Conservation (phyloP, 495 filamentous ascomycete species). For the Friedmanniomyces simplex region DNA sequence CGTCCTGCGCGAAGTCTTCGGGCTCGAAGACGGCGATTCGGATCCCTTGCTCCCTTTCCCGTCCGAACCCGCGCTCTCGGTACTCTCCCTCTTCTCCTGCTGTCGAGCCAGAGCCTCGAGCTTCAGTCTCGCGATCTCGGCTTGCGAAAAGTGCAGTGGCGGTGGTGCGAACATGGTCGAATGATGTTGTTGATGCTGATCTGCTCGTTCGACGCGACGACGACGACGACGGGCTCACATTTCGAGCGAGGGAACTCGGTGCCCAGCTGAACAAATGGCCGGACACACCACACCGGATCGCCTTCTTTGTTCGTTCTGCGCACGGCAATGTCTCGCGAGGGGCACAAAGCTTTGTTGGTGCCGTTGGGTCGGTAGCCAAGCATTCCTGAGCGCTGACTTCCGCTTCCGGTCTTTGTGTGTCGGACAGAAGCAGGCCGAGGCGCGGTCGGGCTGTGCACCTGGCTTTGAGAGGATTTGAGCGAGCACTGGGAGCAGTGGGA, state of each 20-base stretch:
- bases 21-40: not conserved
- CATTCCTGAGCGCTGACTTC: constrained; percentile 3
- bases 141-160: constrained; percentile 12
- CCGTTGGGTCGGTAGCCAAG: constrained; percentile 2
- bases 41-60: not conserved
- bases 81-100: constrained; percentile 2
- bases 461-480: too few species aligned
- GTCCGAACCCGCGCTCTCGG: not conserved
- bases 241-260: too few species aligned
- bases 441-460: too few species aligned
- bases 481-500: too few species aligned
- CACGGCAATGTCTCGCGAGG: constrained; percentile 6
- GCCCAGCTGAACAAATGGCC: too few species aligned
- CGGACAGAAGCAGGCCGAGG: too few species aligned
- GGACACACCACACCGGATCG: too few species aligned
- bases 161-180: constrained; percentile 21
- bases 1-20: not conserved
- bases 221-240: not conserved
- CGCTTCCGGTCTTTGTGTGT: not conserved
- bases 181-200: constrained; percentile 1
- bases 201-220: not conserved
- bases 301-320: not conserved
- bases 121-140: constrained; percentile 14
- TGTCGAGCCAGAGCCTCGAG: not conserved
- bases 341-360: constrained; percentile 6